phyloP scores from a whole-genome alignment of 192 early-diverging fungal genomes.

The Podila clonocystis region DNA sequence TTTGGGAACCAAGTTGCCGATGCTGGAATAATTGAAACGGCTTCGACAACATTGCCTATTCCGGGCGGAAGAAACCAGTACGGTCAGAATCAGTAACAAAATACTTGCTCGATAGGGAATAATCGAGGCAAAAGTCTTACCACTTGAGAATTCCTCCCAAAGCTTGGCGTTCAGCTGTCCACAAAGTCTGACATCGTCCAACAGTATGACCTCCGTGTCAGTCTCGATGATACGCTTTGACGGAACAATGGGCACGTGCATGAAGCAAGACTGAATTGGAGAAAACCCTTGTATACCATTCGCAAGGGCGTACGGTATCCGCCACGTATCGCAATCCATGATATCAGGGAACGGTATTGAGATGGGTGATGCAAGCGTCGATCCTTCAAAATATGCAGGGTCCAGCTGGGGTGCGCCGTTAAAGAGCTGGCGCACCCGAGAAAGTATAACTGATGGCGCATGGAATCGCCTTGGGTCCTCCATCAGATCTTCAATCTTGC shows the following conservation, averaged over 20 bases:
- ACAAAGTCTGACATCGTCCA: conserved; percentile 34
- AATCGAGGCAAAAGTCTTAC: background rate
- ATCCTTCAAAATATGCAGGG: conserved; percentile 37
- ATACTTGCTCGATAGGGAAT: too few species aligned
- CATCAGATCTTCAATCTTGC: conserved; percentile 11
- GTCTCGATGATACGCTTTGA: conserved; percentile 42
- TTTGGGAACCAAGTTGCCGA: conserved; percentile 41
- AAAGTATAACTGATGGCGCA: conserved; percentile 18
- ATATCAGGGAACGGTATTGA: conserved; percentile 41
- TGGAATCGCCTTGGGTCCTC: conserved; percentile 35
- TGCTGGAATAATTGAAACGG: conserved; percentile 38
- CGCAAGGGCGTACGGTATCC: background rate
- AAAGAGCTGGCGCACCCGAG: conserved; percentile 28
- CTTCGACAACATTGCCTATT: conserved; percentile 36
- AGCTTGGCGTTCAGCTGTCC: conserved; percentile 37
- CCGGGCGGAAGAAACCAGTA: background rate
- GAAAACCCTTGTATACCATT: background rate
- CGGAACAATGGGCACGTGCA: conserved; percentile 44
- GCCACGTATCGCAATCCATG: conserved; percentile 45
- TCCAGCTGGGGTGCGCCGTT: conserved; percentile 32
- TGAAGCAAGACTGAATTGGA: conserved; percentile 34
- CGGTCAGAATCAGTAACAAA: background rate
- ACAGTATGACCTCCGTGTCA: conserved; percentile 31
- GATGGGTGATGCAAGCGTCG: conserved; percentile 10
- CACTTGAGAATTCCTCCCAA: conserved; percentile 46